phyloP scores from a whole-genome alignment of 1,284 basidiomycete species.

The Meira nashicola region DNA sequence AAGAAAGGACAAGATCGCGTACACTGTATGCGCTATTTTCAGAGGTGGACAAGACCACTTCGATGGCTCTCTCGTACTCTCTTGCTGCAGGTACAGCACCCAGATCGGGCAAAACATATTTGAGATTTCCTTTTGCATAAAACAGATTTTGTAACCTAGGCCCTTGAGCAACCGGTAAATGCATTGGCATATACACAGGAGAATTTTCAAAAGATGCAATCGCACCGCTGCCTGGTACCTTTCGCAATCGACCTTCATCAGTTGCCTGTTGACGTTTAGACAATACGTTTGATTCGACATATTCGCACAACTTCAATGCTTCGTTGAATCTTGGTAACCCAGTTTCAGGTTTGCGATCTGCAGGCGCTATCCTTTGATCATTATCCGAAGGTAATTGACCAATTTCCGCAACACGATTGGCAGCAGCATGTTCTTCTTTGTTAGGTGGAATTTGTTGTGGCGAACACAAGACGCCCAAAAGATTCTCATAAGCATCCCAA shows the following conservation, averaged over 20 bases:
- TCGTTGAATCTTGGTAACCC: constrained; percentile 47
- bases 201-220: not conserved
- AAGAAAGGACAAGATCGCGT: constrained; percentile 42
- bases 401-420: not conserved
- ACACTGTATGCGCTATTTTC: constrained; percentile 24
- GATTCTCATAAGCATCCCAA: constrained; percentile 57
- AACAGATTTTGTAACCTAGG: constrained; percentile 57
- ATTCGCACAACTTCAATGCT: constrained; percentile 54
- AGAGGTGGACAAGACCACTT: constrained; percentile 36
- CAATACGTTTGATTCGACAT: constrained; percentile 36
- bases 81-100: constrained; percentile 33
- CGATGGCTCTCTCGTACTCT: constrained; percentile 55
- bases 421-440: not conserved
- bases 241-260: constrained; percentile 4
- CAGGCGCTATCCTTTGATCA: too few relatives aligned
- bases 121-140: constrained; percentile 56
- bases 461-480: constrained; percentile 56
- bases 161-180: constrained; percentile 52
- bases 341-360: not conserved
- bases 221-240: constrained; percentile 8
- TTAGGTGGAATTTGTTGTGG: constrained; percentile 16
- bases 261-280: not conserved
- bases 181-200: constrained; percentile 27
- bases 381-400: not conserved
- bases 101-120: constrained; percentile 41